Conservation (phyloP, 768 basidiomycete species). For the Hypholoma sublateritium region DNA sequence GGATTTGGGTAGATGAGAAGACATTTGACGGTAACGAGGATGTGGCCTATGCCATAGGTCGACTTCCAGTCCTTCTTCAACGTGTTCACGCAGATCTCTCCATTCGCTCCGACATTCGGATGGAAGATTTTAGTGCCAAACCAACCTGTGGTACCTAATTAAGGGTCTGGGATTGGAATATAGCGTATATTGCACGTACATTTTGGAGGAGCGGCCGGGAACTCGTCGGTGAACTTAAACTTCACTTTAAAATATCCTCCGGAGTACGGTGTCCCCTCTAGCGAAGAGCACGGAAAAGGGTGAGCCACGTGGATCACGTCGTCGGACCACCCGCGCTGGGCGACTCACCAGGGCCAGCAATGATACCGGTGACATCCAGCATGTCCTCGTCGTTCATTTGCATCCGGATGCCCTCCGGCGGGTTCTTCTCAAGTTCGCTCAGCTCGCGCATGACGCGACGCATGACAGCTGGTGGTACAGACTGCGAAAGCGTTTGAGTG, state of each 20-base stretch:
- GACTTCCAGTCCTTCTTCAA: conserved; percentile 97
- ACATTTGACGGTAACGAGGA: conserved; percentile 91
- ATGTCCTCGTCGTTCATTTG: conserved; percentile 86
- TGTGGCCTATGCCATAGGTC: conserved; percentile 87
- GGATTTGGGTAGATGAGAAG: conserved; percentile 96
- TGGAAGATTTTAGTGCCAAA: conserved; percentile 96
- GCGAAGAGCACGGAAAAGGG: neutral
- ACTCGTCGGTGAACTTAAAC: conserved; percentile 92
- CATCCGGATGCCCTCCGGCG: conserved; percentile 92
- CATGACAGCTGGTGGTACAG: conserved; percentile 56
- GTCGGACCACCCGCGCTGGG: conserved; percentile 6
- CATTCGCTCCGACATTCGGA: conserved; percentile 86
- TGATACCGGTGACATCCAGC: conserved; percentile 82
- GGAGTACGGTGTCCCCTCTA: conserved; percentile 65
- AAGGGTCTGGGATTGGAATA: neutral
- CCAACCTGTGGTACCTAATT: conserved; percentile 55
- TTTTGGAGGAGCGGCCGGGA: conserved; percentile 91
- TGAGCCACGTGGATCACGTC: conserved; percentile 4
- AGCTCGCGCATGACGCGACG: conserved; percentile 90
- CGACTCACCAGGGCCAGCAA: conserved; percentile 83
- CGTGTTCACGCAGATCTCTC: conserved; percentile 97
- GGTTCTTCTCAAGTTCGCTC: conserved; percentile 73
- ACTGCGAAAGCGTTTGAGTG: conserved; percentile 22
- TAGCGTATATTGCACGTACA: conserved; percentile 48
- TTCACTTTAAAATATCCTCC: conserved; percentile 71